Evolutionary conservation across 2,329 filamentous ascomycete genomes (phyloP).

Genomic region (Epichloe coenophiala): DNA sequence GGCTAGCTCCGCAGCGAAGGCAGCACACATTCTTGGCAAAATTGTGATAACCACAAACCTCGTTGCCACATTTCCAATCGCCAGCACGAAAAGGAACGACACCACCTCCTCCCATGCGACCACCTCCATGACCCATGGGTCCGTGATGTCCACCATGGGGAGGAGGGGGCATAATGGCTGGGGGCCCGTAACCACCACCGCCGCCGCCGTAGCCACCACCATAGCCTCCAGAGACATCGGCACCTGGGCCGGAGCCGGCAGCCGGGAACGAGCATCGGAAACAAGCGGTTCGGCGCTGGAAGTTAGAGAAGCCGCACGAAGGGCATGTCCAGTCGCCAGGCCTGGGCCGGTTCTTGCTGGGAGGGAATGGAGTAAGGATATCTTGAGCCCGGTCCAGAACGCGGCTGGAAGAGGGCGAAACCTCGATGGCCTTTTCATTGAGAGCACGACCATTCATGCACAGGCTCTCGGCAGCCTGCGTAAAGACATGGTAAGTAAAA

Average conservation of each 20-base stretch:
- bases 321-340: slow-evolving; percentile 99
- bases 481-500: background rate
- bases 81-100: slow-evolving; percentile 95
- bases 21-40: slow-evolving; percentile 99
- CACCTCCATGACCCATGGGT: slow-evolving; percentile 42
- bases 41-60: slow-evolving; percentile 96
- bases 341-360: slow-evolving; percentile 93
- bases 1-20: slow-evolving; percentile 87
- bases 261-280: slow-evolving; percentile 99
- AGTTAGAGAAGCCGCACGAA: slow-evolving; percentile 97
- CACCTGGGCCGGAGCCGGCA: slow-evolving; percentile 61
- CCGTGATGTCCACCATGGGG: slow-evolving; percentile 58
- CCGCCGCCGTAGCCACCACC: slow-evolving; percentile 48
- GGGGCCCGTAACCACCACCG: slow-evolving; percentile 57
- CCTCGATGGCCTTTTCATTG: slow-evolving; percentile 98
- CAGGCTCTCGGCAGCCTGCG: slow-evolving; percentile 83
- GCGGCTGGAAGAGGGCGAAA: slow-evolving; percentile 91
- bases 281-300: slow-evolving; percentile 94
- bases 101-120: slow-evolving; percentile 68
- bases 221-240: slow-evolving; percentile 42
- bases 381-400: slow-evolving; percentile 92
- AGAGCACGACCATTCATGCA: slow-evolving; percentile 98
- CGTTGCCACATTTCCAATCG: slow-evolving; percentile 97
- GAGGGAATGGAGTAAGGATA: slow-evolving; percentile 92
- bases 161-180: slow-evolving; percentile 66